Evolutionary conservation across 1,284 basidiomycete species (phyloP).

Genomic region (Xanthoconium separans): DNA sequence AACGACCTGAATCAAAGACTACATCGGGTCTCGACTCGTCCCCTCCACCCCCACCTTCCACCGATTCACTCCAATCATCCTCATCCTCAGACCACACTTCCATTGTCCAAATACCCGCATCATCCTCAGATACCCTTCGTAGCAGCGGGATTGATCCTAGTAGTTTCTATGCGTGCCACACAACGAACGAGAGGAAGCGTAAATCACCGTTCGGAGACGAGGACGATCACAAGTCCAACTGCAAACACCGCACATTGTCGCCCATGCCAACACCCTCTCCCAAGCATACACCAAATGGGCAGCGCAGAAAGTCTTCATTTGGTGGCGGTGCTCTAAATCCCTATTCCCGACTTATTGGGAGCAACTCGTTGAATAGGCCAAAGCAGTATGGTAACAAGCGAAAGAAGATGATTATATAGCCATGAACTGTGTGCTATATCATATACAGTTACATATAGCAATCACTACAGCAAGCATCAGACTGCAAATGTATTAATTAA

Average conservation of each 20-base stretch:
- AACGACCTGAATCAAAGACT: constrained; percentile 23
- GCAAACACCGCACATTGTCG: constrained; percentile 29
- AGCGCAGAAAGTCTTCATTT: constrained; percentile 32
- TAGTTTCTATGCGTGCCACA: constrained; percentile 45
- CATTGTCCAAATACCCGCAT: constrained; percentile 22
- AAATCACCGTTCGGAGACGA: constrained; percentile 38
- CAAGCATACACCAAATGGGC: constrained; percentile 22
- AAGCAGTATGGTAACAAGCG: constrained; percentile 33
- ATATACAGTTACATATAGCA: constrained; percentile 8
- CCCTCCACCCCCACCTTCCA: constrained; percentile 28
- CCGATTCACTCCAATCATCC: constrained; percentile 28
- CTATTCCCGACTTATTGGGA: constrained; percentile 33
- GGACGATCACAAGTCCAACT: constrained; percentile 19
- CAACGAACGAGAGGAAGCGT: constrained; percentile 39
- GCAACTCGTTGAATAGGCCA: constrained; percentile 34
- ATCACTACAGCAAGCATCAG: not conserved
- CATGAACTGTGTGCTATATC: constrained; percentile 12
- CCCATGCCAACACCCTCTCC: constrained; percentile 26
- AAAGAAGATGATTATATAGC: constrained; percentile 31
- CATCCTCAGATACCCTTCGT: constrained; percentile 24
- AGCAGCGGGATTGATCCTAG: constrained; percentile 37
- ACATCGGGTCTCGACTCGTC: constrained; percentile 24
- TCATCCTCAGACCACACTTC: constrained; percentile 19
- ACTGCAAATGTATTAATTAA: not conserved
- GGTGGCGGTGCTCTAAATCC: constrained; percentile 37